These are phyloP conservation scores for Rhizopogon vulgaris DNA, from an alignment of 768 basidiomycete genomes.

Conservation along the genomic window DNA sequence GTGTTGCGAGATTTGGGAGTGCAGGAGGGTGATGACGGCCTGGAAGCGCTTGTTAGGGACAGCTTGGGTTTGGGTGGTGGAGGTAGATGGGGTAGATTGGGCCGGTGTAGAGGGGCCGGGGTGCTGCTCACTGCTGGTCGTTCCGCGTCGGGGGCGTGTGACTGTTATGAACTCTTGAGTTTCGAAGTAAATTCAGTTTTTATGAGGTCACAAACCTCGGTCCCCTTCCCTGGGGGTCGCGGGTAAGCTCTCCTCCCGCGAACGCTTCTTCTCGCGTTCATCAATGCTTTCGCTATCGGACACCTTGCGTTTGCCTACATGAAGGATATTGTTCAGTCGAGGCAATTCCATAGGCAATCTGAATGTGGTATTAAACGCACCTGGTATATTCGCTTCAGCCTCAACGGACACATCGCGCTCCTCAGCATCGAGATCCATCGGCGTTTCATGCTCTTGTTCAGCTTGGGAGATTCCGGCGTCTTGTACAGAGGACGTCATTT, in stretches of 20 bases:
- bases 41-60: conserved; percentile 66
- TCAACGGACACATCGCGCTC: background rate
- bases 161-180: conserved; percentile 2
- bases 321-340: background rate
- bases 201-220: conserved; percentile 26
- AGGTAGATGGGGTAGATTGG: background rate
- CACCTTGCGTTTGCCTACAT: conserved; percentile 59
- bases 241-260: conserved; percentile 64
- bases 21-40: conserved; percentile 73
- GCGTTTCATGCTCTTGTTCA: conserved; percentile 25
- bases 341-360: background rate
- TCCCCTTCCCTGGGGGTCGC: conserved; percentile 53
- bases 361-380: background rate
- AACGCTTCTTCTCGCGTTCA: conserved; percentile 49
- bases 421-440: conserved; percentile 15
- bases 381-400: background rate
- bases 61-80: background rate
- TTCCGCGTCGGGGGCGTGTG: conserved; percentile 12
- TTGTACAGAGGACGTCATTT: background rate
- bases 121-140: conserved; percentile 11
- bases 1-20: conserved; percentile 78
- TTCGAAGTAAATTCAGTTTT: background rate
- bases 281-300: conserved; percentile 36
- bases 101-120: conserved; percentile 14
- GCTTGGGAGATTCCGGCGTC: conserved; percentile 25